Evolutionary conservation across 345 rosid species (phyloP).

Genomic region (Syzygium aqueum): DNA sequence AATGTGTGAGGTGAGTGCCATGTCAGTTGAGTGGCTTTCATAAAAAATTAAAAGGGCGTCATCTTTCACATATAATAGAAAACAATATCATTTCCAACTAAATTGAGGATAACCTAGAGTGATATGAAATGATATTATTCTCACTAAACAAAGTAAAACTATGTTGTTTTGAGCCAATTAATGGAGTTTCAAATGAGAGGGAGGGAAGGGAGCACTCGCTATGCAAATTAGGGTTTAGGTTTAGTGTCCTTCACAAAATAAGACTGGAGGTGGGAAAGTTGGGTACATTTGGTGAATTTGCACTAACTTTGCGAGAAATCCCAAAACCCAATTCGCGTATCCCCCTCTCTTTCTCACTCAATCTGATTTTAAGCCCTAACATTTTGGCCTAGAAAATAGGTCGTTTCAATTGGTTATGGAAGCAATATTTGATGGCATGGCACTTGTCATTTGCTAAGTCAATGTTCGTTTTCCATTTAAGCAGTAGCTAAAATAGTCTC

Average conservation of each 20-base stretch:
- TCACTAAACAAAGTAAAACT: background rate
- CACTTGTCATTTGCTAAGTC: background rate
- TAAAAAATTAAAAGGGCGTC: background rate
- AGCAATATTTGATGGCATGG: background rate
- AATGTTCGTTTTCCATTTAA: background rate
- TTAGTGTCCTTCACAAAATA: background rate
- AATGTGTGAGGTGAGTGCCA: background rate
- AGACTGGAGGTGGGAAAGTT: background rate
- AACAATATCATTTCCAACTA: background rate
- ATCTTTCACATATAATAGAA: background rate
- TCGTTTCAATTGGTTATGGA: background rate
- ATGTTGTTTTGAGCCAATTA: background rate
- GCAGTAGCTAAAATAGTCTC: background rate
- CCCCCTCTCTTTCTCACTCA: background rate
- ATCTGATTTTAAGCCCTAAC: background rate
- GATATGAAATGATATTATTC: background rate
- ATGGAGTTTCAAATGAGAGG: background rate
- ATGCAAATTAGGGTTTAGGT: background rate
- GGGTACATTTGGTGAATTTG: background rate
- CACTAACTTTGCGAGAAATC: background rate
- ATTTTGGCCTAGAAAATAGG: fast-evolving
- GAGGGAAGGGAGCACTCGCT: background rate
- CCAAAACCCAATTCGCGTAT: background rate
- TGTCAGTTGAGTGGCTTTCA: background rate
- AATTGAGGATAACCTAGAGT: background rate